Evolutionary conservation across 179 eudicot species (phyloP).

Genomic region (Heliamphora pulchella): DNA sequence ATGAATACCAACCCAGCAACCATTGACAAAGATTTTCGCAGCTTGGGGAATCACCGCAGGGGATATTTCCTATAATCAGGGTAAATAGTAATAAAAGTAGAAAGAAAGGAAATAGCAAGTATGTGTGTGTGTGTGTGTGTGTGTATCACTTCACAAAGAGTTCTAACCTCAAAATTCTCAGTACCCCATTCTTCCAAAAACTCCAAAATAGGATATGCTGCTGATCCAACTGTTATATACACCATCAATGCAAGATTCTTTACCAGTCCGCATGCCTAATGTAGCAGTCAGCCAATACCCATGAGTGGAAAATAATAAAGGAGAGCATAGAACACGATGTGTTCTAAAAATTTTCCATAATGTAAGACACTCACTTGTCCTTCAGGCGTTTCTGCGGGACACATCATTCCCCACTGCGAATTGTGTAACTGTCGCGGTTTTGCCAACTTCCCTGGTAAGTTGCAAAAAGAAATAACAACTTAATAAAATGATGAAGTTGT

Average conservation of each 20-base stretch:
- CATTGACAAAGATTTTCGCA: conserved; percentile 93
- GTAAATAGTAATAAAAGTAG: not conserved
- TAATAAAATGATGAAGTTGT: no score
- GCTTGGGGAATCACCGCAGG: conserved; percentile 94
- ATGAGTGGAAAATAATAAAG: not conserved
- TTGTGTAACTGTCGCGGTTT: conserved; percentile 96
- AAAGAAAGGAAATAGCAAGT: not conserved
- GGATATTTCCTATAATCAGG: conserved; percentile 55
- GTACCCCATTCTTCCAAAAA: conserved; percentile 99
- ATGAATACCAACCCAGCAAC: conserved; percentile 98
- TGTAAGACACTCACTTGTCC: conserved; percentile 50
- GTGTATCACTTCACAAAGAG: not conserved
- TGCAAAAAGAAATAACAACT: not conserved
- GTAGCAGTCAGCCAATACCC: not conserved
- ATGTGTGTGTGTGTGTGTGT: no score
- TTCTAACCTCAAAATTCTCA: conserved; percentile 67
- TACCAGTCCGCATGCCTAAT: conserved; percentile 88
- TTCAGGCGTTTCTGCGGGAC: conserved; percentile 99
- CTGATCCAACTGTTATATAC: conserved; percentile 90
- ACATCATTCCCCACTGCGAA: conserved; percentile 99
- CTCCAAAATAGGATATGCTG: conserved; percentile 90
- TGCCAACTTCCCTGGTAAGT: conserved; percentile 68
- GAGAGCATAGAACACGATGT: not conserved
- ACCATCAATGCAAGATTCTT: conserved; percentile 98
- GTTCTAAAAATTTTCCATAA: not conserved